Evolutionary conservation across 768 basidiomycete species (phyloP).

Genomic region (Suillus ampliporus): DNA sequence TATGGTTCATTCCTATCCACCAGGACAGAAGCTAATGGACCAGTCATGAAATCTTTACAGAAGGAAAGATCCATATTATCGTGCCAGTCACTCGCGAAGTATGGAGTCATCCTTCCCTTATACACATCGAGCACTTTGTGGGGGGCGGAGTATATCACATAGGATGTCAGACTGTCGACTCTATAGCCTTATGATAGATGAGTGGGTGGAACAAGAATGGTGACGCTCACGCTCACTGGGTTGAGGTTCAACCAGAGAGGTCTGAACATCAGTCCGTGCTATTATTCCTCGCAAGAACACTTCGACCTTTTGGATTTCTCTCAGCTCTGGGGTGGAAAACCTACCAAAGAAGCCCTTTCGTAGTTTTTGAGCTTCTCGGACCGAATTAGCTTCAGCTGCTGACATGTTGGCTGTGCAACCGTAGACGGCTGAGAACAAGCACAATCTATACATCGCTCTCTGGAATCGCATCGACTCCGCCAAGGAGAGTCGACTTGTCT

Average conservation of each 20-base stretch:
- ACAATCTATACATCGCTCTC: conserved; percentile 36
- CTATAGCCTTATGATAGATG: too few species aligned
- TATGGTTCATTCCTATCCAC: not conserved
- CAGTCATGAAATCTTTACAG: too few species aligned
- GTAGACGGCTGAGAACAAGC: too few species aligned
- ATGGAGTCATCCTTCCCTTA: too few species aligned
- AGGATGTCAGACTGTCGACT: not conserved
- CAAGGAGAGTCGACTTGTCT: conserved; percentile 32
- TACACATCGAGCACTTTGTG: too few species aligned
- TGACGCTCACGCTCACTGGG: too few species aligned
- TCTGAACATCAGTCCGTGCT: conserved; percentile 1
- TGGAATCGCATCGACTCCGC: conserved; percentile 39
- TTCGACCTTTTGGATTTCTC: conserved; percentile 25
- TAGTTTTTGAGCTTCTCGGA: too few species aligned
- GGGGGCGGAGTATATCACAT: not conserved
- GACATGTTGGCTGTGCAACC: too few species aligned
- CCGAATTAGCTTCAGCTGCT: too few species aligned
- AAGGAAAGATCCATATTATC: not conserved
- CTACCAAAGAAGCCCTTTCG: conserved; percentile 15
- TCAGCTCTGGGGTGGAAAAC: conserved; percentile 21
- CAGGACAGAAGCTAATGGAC: not conserved
- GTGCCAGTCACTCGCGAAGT: not conserved
- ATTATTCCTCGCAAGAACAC: conserved; percentile 23
- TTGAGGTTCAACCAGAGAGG: too few species aligned
- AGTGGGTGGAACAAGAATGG: too few species aligned